Evolutionary conservation across 2,329 filamentous ascomycete genomes (phyloP).

Genomic region (Aspergillus bombycis): DNA sequence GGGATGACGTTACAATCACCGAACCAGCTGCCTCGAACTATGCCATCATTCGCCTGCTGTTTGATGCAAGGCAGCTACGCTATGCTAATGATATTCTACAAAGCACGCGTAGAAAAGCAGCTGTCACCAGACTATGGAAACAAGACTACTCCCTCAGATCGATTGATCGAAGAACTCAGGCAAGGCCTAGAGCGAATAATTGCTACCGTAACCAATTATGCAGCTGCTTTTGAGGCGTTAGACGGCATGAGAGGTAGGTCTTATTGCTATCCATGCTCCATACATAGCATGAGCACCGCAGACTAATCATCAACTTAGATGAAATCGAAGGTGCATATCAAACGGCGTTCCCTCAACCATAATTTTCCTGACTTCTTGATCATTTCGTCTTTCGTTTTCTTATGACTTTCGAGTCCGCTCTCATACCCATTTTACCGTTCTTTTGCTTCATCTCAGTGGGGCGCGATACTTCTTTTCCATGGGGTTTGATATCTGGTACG

Average conservation of each 20-base stretch:
- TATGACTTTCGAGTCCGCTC: constrained; percentile 5
- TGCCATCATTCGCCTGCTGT: constrained; percentile 52
- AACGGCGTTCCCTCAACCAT: constrained; percentile 42
- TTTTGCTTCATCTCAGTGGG: constrained; percentile 11
- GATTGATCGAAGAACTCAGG: constrained; percentile 40
- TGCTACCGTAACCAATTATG: constrained; percentile 42
- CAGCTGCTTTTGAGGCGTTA: constrained; percentile 46
- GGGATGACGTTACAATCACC: constrained; percentile 20
- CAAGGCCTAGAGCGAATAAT: constrained; percentile 44
- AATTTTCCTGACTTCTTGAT: constrained; percentile 2
- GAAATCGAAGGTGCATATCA: constrained; percentile 48
- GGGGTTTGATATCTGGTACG: background rate
- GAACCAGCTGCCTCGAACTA: constrained; percentile 43
- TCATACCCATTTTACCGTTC: constrained; percentile 10
- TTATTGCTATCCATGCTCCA: background rate
- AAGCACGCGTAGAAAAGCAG: constrained; percentile 42
- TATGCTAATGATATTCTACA: constrained; percentile 51
- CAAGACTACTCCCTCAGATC: constrained; percentile 31
- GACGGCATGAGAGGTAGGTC: constrained; percentile 48
- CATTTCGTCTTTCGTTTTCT: background rate
- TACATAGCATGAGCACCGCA: background rate
- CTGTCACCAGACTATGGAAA: constrained; percentile 28
- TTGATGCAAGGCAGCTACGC: constrained; percentile 53
- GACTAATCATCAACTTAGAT: constrained; percentile 29
- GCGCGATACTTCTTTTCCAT: constrained; percentile 7